These are phyloP conservation scores for Anethum foeniculum DNA, from an alignment of 140 eudicot genomes.

Conservation along the genomic window DNA sequence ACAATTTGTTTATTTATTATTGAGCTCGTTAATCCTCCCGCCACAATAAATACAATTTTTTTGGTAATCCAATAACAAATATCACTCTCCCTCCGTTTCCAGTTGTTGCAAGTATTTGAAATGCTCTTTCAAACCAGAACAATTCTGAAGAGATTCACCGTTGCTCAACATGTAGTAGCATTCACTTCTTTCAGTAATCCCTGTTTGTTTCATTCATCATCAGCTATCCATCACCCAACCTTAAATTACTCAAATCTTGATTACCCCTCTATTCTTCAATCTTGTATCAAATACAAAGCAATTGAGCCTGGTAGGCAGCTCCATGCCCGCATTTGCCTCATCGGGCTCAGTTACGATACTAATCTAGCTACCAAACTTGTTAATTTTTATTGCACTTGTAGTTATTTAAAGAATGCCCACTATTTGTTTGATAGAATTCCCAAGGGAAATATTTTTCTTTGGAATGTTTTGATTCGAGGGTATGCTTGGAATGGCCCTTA, in stretches of 20 bases:
- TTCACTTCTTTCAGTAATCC: conserved; percentile 11
- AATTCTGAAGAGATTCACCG: conserved; percentile 16
- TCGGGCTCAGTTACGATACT: conserved; percentile 42
- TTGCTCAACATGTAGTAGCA: conserved; percentile 10
- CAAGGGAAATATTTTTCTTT: conserved; percentile 45
- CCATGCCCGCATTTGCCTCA: conserved; percentile 56
- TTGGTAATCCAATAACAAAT: neutral
- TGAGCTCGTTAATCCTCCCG: neutral
- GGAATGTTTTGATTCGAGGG: conserved; percentile 82
- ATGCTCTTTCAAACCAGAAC: conserved; percentile 27
- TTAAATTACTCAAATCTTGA: conserved; percentile 19
- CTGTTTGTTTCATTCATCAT: conserved; percentile 15
- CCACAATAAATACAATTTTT: neutral
- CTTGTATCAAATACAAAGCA: conserved; percentile 43
- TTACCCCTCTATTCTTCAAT: conserved; percentile 36
- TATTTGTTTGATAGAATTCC: conserved; percentile 64
- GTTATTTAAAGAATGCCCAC: conserved; percentile 41
- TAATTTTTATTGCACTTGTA: conserved; percentile 38
- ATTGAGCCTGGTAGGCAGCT: conserved; percentile 68
- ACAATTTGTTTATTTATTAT: too few species aligned
- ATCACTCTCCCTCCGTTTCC: neutral
- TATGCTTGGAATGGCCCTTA: conserved; percentile 84
- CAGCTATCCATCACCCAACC: neutral
- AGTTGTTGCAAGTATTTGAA: neutral
- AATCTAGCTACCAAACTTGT: conserved; percentile 57